These are phyloP conservation scores for Ligustrum vulgare DNA, from an alignment of 257 asterid species.

Conservation along the genomic window DNA sequence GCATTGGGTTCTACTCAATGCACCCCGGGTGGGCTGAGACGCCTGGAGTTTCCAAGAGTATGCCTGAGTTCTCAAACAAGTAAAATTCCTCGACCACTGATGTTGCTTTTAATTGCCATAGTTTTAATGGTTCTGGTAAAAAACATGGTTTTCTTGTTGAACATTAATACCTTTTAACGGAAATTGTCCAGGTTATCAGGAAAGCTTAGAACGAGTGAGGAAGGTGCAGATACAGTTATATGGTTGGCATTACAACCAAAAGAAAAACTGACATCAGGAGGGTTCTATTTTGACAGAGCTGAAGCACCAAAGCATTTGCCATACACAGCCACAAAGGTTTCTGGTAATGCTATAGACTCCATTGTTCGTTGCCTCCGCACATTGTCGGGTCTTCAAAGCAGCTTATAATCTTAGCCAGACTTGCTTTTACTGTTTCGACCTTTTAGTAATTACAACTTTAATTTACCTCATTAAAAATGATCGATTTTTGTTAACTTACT, in stretches of 20 bases:
- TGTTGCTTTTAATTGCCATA: neutral
- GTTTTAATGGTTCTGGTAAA: neutral
- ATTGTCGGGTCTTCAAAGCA: slow-evolving; percentile 31
- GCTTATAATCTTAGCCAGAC: neutral
- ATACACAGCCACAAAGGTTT: slow-evolving; percentile 59
- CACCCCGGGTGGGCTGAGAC: slow-evolving; percentile 99
- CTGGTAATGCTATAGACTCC: slow-evolving; percentile 63
- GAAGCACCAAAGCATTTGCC: slow-evolving; percentile 82
- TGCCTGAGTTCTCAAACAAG: slow-evolving; percentile 67
- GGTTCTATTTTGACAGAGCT: slow-evolving; percentile 75
- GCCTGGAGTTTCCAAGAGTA: slow-evolving; percentile 83
- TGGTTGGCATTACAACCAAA: slow-evolving; percentile 91
- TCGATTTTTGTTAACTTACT: no score
- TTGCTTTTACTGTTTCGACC: neutral
- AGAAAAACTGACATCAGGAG: slow-evolving; percentile 68
- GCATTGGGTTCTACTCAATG: slow-evolving; percentile 83
- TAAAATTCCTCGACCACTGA: slow-evolving; percentile 27
- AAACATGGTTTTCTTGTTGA: neutral
- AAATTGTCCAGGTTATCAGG: slow-evolving; percentile 57
- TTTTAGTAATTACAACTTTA: no score
- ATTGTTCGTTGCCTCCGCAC: slow-evolving; percentile 32
- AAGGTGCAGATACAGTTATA: slow-evolving; percentile 83
- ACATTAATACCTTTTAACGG: neutral
- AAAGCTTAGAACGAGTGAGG: slow-evolving; percentile 75
- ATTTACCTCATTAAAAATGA: no score